phyloP scores from a whole-genome alignment of 306 rosid species.

The Rubus parviflorus region DNA sequence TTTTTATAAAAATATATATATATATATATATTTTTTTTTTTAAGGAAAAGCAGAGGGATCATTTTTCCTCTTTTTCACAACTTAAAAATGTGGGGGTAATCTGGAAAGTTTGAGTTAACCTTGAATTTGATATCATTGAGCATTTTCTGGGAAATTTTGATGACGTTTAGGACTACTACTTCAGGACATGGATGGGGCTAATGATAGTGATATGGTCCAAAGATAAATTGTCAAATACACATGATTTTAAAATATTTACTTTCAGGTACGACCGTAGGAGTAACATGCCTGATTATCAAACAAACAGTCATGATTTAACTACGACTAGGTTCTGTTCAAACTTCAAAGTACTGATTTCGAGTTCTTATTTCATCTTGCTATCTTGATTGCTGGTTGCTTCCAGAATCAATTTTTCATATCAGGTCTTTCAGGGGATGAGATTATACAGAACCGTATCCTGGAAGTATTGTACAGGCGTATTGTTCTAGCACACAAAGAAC shows the following conservation, averaged over 20 bases:
- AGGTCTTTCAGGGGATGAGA: conserved; percentile 46
- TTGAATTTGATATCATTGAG: not conserved
- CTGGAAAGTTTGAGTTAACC: not conserved
- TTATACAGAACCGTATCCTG: conserved; percentile 43
- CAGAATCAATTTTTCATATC: conserved; percentile 59
- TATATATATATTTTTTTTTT: too few species aligned
- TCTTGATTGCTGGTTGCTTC: conserved; percentile 18
- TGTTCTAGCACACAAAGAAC: conserved; percentile 38
- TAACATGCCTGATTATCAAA: not conserved
- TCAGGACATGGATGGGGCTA: not conserved
- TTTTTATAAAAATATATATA: too few species aligned
- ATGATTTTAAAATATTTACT: not conserved
- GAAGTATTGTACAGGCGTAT: conserved; percentile 45
- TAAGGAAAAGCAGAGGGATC: too few species aligned
- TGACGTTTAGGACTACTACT: not conserved
- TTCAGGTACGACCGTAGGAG: not conserved
- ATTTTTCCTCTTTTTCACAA: not conserved
- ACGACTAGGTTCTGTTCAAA: not conserved
- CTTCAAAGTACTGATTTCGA: not conserved
- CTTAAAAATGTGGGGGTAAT: not conserved
- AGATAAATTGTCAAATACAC: not conserved
- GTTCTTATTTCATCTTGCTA: not conserved
- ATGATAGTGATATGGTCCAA: not conserved
- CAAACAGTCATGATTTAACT: not conserved
- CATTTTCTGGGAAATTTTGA: not conserved